These are phyloP conservation scores for Corymbia calophylla DNA, from an alignment of 441 rosid genomes.

Conservation along the genomic window DNA sequence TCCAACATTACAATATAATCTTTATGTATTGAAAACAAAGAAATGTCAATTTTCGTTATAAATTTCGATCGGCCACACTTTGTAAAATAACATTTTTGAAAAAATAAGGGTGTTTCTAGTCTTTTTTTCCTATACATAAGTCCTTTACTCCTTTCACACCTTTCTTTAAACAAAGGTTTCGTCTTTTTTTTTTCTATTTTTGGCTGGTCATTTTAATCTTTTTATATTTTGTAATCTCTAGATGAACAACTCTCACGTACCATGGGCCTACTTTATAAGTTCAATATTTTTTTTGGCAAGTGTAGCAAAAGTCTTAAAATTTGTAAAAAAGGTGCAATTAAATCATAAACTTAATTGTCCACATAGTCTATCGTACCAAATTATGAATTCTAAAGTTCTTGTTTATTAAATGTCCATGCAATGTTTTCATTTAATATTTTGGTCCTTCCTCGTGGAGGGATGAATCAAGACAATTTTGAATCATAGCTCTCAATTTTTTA, in stretches of 20 bases:
- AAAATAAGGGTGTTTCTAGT: not conserved
- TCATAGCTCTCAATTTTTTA: no score
- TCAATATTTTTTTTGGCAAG: not conserved
- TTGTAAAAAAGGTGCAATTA: not conserved
- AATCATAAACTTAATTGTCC: not conserved
- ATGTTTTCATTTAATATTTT: no score
- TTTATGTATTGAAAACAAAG: not conserved
- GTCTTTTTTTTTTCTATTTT: no score
- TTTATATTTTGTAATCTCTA: no score
- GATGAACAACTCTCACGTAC: not conserved
- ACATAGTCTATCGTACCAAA: not conserved
- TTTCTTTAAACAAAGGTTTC: not conserved
- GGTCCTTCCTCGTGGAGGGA: no score
- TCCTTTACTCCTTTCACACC: not conserved
- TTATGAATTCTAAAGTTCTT: not conserved
- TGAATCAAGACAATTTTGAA: no score
- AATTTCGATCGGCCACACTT: not conserved
- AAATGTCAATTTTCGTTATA: not conserved
- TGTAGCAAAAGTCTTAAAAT: no score
- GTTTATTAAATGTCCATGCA: not conserved
- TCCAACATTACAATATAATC: not conserved
- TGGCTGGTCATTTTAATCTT: not conserved
- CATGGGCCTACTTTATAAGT: not conserved
- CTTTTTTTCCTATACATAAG: not conserved
- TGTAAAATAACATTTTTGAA: not conserved